phyloP scores from a whole-genome alignment of 2,329 filamentous ascomycete genomes.

The Sordariomycetes sp. region DNA sequence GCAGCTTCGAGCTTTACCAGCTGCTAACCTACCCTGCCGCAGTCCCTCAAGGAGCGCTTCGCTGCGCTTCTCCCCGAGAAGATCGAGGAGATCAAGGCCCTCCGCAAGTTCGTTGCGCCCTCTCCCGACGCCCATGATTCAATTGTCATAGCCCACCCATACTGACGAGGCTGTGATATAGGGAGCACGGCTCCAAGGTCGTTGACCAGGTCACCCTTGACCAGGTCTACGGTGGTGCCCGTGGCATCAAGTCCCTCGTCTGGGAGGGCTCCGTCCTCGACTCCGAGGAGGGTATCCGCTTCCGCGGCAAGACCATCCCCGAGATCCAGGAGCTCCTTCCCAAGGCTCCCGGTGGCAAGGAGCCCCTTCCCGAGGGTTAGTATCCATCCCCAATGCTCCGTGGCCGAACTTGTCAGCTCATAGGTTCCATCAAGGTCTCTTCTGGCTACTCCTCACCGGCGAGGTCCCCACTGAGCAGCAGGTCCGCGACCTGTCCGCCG shows the following conservation, averaged over 20 bases:
- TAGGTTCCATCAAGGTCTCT: conserved; percentile 52
- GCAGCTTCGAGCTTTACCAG: background rate
- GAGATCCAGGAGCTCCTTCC: conserved; percentile 97
- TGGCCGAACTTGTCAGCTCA: background rate
- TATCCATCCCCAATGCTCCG: background rate
- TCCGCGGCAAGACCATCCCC: conserved; percentile 97
- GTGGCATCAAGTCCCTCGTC: conserved; percentile 96
- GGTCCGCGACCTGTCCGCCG: conserved; percentile 92
- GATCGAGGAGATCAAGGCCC: conserved; percentile 98
- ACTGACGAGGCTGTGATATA: conserved; percentile 18
- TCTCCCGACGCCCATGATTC: background rate
- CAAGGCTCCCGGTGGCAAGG: conserved; percentile 90
- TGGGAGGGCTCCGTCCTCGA: conserved; percentile 99
- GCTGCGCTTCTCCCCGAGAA: conserved; percentile 90
- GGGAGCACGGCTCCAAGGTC: conserved; percentile 90
- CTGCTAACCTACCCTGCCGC: background rate
- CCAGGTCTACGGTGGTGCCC: conserved; percentile 98
- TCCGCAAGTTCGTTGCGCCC: conserved; percentile 64
- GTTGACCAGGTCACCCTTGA: conserved; percentile 96
- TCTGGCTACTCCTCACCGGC: conserved; percentile 98
- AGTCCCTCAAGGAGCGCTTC: conserved; percentile 98
- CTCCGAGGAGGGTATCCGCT: conserved; percentile 97
- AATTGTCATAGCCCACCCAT: background rate
- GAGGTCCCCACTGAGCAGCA: conserved; percentile 97
- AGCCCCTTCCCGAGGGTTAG: conserved; percentile 87